phyloP scores from a whole-genome alignment of 805 yeast species.

The Monosporozyma solicola region DNA sequence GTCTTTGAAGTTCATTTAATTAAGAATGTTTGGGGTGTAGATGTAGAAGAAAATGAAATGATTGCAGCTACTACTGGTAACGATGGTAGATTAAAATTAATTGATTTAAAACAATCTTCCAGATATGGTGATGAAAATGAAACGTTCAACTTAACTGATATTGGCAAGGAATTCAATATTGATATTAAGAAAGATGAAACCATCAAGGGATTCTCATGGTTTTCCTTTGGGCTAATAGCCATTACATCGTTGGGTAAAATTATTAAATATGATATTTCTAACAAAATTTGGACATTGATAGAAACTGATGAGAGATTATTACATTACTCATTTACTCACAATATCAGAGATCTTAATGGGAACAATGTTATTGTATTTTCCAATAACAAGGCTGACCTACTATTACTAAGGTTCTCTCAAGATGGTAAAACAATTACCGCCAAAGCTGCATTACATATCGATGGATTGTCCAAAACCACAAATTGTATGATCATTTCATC shows the following conservation, averaged over 20 bases:
- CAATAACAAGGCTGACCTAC: conserved; percentile 35
- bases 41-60: conserved; percentile 36
- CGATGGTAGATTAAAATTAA: conserved; percentile 71
- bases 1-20: conserved; percentile 69
- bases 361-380: conserved; percentile 31
- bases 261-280: conserved; percentile 21
- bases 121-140: conserved; percentile 28
- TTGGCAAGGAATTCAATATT: conserved; percentile 25
- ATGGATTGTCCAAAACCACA: conserved; percentile 38
- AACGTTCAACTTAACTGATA: conserved; percentile 27
- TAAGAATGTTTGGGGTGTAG: conserved; percentile 81
- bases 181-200: conserved; percentile 40
- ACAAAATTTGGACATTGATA: conserved; percentile 25
- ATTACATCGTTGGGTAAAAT: conserved; percentile 55
- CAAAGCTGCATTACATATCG: conserved; percentile 14
- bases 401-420: conserved; percentile 35
- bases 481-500: conserved; percentile 35
- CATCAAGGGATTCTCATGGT: conserved; percentile 50
- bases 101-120: conserved; percentile 37
- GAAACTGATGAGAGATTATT: conserved; percentile 21
- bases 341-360: conserved; percentile 24
- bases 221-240: conserved; percentile 38
- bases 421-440: conserved; percentile 25
- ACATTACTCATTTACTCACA: conserved; percentile 37
- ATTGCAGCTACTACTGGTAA: conserved; percentile 85